Conservation (phyloP, 2,329 filamentous ascomycete species). For the Arthroderma sp. region DNA sequence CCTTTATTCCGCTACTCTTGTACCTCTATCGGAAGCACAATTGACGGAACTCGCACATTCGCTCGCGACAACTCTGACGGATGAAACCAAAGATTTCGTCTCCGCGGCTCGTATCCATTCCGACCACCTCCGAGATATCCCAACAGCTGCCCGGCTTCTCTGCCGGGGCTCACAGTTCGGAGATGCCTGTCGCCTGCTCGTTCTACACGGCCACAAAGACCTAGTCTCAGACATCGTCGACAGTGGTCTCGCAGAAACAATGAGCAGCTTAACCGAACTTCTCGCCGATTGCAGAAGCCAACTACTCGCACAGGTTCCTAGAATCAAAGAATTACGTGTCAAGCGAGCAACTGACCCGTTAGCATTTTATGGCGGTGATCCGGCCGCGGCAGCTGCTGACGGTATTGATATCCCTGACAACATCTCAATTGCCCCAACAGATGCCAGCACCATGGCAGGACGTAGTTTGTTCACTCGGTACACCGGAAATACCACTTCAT, state of each 20-base stretch:
- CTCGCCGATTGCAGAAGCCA: constrained; percentile 86
- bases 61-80: constrained; percentile 65
- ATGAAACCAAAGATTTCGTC: constrained; percentile 66
- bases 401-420: constrained; percentile 75
- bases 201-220: constrained; percentile 45
- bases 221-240: constrained; percentile 62
- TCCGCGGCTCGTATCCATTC: constrained; percentile 67
- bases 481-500: constrained; percentile 52
- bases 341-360: constrained; percentile 77
- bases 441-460: constrained; percentile 60
- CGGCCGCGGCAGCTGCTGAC: constrained; percentile 37
- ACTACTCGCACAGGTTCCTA: constrained; percentile 69
- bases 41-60: constrained; percentile 56
- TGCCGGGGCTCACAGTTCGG: constrained; percentile 81
- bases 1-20: constrained; percentile 62
- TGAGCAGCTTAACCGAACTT: constrained; percentile 74
- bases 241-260: constrained; percentile 62
- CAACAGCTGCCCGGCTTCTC: constrained; percentile 58
- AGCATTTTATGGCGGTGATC: constrained; percentile 74
- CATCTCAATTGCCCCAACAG: constrained; percentile 76
- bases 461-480: constrained; percentile 89
- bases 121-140: constrained; percentile 64
- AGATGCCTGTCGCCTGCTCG: constrained; percentile 70
- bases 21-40: constrained; percentile 47
- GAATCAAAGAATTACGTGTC: constrained; percentile 65